Evolutionary conservation across 345 rosid genomes (phyloP).

Genomic region (Melastoma malabathricum): DNA sequence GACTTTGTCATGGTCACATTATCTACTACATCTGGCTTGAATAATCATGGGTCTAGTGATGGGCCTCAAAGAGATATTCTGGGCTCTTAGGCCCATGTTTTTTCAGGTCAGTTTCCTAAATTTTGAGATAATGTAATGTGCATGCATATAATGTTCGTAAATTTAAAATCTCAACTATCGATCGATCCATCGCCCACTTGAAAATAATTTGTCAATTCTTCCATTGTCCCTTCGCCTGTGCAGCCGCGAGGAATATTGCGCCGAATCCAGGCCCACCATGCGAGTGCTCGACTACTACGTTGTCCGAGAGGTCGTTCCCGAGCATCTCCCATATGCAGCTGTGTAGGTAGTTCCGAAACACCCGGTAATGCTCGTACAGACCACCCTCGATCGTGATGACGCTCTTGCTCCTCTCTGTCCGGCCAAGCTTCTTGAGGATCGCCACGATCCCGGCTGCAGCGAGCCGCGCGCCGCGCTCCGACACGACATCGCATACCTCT

Average conservation of each 20-base stretch:
- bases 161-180: too few relatives aligned
- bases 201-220: too few relatives aligned
- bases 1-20: too few relatives aligned
- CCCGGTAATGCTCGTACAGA: constrained; percentile 45
- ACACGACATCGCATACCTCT: constrained; percentile 51
- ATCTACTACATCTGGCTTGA: too few relatives aligned
- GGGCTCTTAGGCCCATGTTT: too few relatives aligned
- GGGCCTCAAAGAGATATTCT: too few relatives aligned
- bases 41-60: too few relatives aligned
- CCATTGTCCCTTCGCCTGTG: constrained; percentile 7
- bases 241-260: constrained; percentile 41
- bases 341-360: constrained; percentile 51
- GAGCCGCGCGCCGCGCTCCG: constrained; percentile 54
- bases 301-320: constrained; percentile 44
- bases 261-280: constrained; percentile 53
- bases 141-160: too few relatives aligned
- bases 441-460: constrained; percentile 57
- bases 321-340: constrained; percentile 63
- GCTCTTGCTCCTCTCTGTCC: constrained; percentile 37
- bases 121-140: too few relatives aligned
- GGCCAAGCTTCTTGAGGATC: constrained; percentile 47
- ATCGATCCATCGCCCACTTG: too few relatives aligned
- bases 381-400: constrained; percentile 50
- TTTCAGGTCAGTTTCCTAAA: too few relatives aligned
- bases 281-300: constrained; percentile 34